These are phyloP conservation scores for Acacia concinna DNA, from an alignment of 331 rosid genomes.

Conservation along the genomic window DNA sequence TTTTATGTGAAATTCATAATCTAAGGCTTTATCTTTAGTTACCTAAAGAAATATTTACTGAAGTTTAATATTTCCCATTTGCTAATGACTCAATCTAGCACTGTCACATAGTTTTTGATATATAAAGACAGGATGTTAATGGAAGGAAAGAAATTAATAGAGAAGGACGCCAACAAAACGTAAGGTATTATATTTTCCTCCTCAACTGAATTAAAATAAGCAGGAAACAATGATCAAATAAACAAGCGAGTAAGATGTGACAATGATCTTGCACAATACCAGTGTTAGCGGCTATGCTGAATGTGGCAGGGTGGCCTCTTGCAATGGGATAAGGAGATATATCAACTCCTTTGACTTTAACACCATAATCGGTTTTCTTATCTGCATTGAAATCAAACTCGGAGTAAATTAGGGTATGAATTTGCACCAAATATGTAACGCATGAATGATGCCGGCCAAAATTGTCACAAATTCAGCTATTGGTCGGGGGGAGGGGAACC, in stretches of 20 bases:
- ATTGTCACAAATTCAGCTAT: background rate
- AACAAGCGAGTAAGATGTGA: background rate
- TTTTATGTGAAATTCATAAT: background rate
- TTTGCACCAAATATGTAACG: constrained; percentile 1
- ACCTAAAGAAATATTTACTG: background rate
- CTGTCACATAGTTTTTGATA: background rate
- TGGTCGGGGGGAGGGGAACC: background rate
- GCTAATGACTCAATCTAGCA: background rate
- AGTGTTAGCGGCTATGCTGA: constrained; percentile 73
- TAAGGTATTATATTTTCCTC: background rate
- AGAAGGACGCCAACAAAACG: background rate
- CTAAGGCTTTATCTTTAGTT: background rate
- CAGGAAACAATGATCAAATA: constrained; percentile 1
- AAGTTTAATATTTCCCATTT: background rate
- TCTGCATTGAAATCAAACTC: constrained; percentile 45
- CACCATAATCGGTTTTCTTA: constrained; percentile 57
- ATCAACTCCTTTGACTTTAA: constrained; percentile 67
- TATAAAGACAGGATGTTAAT: background rate
- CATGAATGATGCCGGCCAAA: background rate
- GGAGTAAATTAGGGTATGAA: background rate
- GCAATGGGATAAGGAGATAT: constrained; percentile 73
- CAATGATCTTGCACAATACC: constrained; percentile 38
- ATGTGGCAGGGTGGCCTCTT: constrained; percentile 77
- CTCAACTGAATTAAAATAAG: background rate
- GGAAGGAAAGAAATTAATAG: background rate